Evolutionary conservation across 108 stramenopile species (phyloP), one percentile per base, ranked within the genome.

Genomic region (Cyclotella baltica): DNA sequence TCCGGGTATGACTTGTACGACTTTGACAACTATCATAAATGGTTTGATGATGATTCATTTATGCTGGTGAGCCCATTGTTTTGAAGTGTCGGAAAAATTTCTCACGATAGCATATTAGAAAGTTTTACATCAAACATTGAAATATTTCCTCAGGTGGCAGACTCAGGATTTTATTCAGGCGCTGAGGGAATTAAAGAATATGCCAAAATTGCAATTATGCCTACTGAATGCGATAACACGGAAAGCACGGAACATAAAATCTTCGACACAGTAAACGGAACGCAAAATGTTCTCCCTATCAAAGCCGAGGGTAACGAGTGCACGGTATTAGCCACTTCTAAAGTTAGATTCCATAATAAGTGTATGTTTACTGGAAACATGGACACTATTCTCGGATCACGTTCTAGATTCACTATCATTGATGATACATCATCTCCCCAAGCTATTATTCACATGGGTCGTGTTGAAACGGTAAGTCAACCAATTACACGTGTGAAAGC

Each of bases 1-100:
- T 52, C 51, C n/a, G 51, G 51, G 4, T 52, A 20, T 20, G n/a
- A 20, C 20, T 8, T n/a, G n/a, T 52, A 52, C 20, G 51, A 52
- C n/a, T 52, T 52, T 52, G 51, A 52, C 4, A 52, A 52, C n/a
- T 52, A 52, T 52, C n/a, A 8, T 19, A 52, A 52, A 52, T 52
- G 51, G 51, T 19, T 52, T 52, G 19, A 22, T 22, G 51, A 52
- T 4, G 51, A 52, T 22, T 19, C 51, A 22, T 19, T 19, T 52
- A 52, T 52, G 51, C 9, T 52, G 51, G 20, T 52, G 4, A 43
- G 40, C 13, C 13, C 40, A 43, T 43, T 43, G 13, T 10, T 43
- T 10, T 43, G 13, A 10, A 43, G 40, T 43, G n/a, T n/a, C n/a
- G n/a, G n/a, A n/a, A n/a, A n/a, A n/a, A n/a, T n/a, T n/a, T n/a